Evolutionary conservation across 768 basidiomycete genomes (phyloP).

Genomic region (Boletus coccyginus): DNA sequence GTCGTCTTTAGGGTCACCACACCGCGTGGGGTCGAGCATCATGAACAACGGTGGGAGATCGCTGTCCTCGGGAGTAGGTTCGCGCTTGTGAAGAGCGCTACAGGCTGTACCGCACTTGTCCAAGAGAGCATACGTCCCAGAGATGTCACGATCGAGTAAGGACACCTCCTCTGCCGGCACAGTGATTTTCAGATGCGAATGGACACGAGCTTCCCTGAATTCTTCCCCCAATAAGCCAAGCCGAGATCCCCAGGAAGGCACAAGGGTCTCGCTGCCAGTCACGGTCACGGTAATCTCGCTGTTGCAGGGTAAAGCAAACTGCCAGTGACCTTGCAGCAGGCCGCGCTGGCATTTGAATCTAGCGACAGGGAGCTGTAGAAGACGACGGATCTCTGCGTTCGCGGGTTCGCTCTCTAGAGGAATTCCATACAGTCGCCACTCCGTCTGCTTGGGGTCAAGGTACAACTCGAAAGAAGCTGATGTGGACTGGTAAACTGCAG

Average conservation of each 20-base stretch:
- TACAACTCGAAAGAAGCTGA: conserved; percentile 70
- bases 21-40: conserved; percentile 84
- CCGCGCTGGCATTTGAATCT: conserved; percentile 56
- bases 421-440: conserved; percentile 83
- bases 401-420: conserved; percentile 67
- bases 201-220: conserved; percentile 65
- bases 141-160: conserved; percentile 74
- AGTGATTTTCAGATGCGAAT: conserved; percentile 62
- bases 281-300: conserved; percentile 59
- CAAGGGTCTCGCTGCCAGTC: conserved; percentile 54
- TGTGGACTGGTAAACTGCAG: conserved; percentile 71
- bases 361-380: conserved; percentile 75
- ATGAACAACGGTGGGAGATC: conserved; percentile 62
- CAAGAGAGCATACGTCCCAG: conserved; percentile 74
- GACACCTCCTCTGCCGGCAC: conserved; percentile 45
- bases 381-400: conserved; percentile 73
- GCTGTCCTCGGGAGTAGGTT: conserved; percentile 39
- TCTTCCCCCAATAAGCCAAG: conserved; percentile 69
- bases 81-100: conserved; percentile 72
- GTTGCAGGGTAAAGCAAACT: conserved; percentile 69
- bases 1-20: conserved; percentile 72
- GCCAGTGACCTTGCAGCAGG: conserved; percentile 73
- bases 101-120: conserved; percentile 90
- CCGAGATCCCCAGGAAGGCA: conserved; percentile 82
- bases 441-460: conserved; percentile 71